These are phyloP conservation scores for Firmiana major DNA, from an alignment of 345 rosid species.

Conservation along the genomic window DNA sequence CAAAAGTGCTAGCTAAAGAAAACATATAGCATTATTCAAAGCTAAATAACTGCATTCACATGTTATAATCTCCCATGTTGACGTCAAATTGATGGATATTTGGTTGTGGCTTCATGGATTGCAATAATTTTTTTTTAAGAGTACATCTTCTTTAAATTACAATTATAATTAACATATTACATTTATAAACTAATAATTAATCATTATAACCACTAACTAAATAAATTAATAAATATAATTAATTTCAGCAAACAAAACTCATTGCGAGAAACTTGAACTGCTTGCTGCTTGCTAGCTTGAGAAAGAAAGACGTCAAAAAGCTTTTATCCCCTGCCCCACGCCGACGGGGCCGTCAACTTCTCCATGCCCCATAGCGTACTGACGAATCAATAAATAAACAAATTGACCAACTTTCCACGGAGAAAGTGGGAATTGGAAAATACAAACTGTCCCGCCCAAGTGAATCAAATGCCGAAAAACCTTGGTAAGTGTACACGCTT, in stretches of 20 bases:
- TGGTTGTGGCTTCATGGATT: background rate
- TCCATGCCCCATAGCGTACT: background rate
- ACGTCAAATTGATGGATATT: background rate
- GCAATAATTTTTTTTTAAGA: background rate
- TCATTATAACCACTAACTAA: no score
- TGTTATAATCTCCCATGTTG: no score
- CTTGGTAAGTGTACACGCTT: no score
- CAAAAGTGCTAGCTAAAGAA: no score
- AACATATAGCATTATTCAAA: no score
- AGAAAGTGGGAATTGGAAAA: background rate
- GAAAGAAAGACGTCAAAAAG: background rate
- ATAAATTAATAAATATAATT: no score
- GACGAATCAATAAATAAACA: background rate
- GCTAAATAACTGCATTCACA: no score
- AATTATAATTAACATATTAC: no score
- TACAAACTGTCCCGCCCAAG: background rate
- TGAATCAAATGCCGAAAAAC: no score
- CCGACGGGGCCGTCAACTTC: background rate
- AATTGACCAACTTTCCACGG: background rate
- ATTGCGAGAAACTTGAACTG: background rate
- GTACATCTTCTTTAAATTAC: no score
- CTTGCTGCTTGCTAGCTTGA: background rate
- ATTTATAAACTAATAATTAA: no score
- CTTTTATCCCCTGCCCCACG: background rate
- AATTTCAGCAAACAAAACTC: no score